Evolutionary conservation across 2,329 filamentous ascomycete genomes (phyloP).

Genomic region (Venturia asperata): DNA sequence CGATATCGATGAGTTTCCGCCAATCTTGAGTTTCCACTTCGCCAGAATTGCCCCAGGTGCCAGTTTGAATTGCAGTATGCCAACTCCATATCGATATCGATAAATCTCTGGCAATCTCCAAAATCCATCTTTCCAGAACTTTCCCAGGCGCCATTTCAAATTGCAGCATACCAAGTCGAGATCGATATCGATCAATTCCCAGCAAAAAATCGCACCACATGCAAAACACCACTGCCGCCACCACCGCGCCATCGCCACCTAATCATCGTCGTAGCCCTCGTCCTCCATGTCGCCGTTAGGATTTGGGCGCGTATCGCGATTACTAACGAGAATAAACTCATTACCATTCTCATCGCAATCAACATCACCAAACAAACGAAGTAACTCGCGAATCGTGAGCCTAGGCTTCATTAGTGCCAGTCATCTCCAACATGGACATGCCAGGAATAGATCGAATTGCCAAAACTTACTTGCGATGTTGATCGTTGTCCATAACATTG

Average conservation of each 20-base stretch:
- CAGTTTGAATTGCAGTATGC: neutral
- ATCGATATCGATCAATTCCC: neutral
- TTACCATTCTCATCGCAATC: conserved; percentile 33
- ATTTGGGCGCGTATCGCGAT: conserved; percentile 27
- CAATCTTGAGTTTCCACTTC: neutral
- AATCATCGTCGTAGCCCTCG: conserved; percentile 27
- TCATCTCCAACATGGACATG: neutral
- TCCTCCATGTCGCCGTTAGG: conserved; percentile 26
- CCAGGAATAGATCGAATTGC: neutral
- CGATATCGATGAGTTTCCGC: neutral
- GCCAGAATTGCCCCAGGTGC: neutral
- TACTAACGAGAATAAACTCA: conserved; percentile 37
- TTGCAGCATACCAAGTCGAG: neutral
- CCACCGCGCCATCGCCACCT: neutral
- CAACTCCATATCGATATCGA: neutral
- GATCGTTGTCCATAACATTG: conserved; percentile 37
- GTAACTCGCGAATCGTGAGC: conserved; percentile 35
- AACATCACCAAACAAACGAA: conserved; percentile 39
- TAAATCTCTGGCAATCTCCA: neutral
- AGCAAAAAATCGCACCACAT: neutral
- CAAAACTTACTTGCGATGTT: conserved; percentile 26
- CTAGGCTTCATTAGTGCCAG: conserved; percentile 21
- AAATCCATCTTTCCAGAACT: neutral
- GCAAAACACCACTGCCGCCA: neutral
- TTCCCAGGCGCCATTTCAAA: neutral